phyloP scores from a whole-genome alignment of 306 rosid genomes.

The Castanopsis chinensis region DNA sequence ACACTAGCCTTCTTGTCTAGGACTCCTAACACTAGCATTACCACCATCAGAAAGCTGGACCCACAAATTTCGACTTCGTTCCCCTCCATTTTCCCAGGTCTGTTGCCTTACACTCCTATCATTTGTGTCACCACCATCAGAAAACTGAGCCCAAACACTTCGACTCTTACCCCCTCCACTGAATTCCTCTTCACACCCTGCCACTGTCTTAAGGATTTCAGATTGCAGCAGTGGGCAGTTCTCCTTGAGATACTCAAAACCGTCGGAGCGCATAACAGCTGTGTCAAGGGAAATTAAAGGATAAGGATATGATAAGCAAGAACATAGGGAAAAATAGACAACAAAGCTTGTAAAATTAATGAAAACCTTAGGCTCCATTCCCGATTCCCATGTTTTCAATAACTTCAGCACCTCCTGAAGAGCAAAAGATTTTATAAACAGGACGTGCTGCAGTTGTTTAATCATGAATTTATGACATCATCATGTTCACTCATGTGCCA shows the following conservation, averaged over 20 bases:
- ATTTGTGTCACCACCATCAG: constrained; percentile 87
- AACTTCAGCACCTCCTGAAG: constrained; percentile 27
- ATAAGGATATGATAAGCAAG: constrained; percentile 17
- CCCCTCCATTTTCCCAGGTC: constrained; percentile 82
- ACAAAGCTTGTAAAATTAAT: background rate
- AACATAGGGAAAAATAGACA: background rate
- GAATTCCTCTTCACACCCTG: constrained; percentile 84
- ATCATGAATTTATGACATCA: constrained; percentile 4
- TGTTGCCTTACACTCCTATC: constrained; percentile 82
- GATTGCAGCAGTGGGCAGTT: constrained; percentile 87
- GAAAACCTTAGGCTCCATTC: constrained; percentile 11
- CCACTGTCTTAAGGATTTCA: constrained; percentile 88
- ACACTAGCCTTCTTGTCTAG: constrained; percentile 60
- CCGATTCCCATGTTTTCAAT: constrained; percentile 25
- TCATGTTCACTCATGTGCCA: background rate
- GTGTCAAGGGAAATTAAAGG: constrained; percentile 21
- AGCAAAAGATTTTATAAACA: constrained; percentile 30
- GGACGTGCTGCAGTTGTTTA: constrained; percentile 18
- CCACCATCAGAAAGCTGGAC: constrained; percentile 72
- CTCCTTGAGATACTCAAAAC: constrained; percentile 89
- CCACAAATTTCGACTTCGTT: constrained; percentile 69
- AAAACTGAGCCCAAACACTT: constrained; percentile 95
- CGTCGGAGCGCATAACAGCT: constrained; percentile 99
- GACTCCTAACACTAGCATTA: constrained; percentile 67
- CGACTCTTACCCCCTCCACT: constrained; percentile 84